Percentiles rank a stretch among this genome's conserved stretches.
Conservation (phyloP, 768 basidiomycete genomes). For the Phanerochaete carnosa region DNA sequence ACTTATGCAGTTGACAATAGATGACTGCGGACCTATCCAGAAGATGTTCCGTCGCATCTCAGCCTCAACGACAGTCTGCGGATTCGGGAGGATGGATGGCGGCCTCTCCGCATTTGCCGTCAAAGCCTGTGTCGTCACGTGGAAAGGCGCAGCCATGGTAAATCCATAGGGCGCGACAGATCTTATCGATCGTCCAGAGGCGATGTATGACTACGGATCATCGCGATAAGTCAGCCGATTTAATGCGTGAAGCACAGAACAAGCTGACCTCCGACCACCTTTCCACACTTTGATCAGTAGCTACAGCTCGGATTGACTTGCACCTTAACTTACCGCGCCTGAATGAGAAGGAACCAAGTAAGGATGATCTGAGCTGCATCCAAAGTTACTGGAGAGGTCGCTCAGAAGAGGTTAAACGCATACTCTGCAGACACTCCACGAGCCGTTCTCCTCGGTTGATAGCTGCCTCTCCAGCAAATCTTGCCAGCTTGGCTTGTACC, state of each 20-base stretch:
- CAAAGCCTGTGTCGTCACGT: slow-evolving; percentile 54
- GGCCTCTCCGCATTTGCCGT: slow-evolving; percentile 28
- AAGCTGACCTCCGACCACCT: slow-evolving; percentile 63
- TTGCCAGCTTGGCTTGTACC: slow-evolving; percentile 55
- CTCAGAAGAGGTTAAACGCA: not conserved
- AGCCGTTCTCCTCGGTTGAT: slow-evolving; percentile 51
- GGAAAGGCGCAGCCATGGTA: slow-evolving; percentile 65
- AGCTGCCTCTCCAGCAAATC: slow-evolving; percentile 44
- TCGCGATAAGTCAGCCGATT: not conserved
- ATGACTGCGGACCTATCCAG: slow-evolving; percentile 34
- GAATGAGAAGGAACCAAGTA: slow-evolving; percentile 73
- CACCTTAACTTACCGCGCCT: slow-evolving; percentile 58
- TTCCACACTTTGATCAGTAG: not conserved
- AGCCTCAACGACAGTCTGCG: slow-evolving; percentile 63
- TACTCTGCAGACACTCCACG: slow-evolving; percentile 64
- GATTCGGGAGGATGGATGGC: slow-evolving; percentile 55
- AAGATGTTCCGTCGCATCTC: slow-evolving; percentile 72
- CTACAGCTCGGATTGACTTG: slow-evolving; percentile 26
- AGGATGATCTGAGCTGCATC: slow-evolving; percentile 56
- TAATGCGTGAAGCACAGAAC: not conserved
- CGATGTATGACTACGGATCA: slow-evolving; percentile 50
- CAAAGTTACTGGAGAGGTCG: not conserved
- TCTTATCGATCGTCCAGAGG: slow-evolving; percentile 55
- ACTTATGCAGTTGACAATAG: not conserved
- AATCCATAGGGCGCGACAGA: slow-evolving; percentile 62